Base-by-base conservation (phyloP, 352 stramenopile species). In the Phytopythium montanum region DNA sequence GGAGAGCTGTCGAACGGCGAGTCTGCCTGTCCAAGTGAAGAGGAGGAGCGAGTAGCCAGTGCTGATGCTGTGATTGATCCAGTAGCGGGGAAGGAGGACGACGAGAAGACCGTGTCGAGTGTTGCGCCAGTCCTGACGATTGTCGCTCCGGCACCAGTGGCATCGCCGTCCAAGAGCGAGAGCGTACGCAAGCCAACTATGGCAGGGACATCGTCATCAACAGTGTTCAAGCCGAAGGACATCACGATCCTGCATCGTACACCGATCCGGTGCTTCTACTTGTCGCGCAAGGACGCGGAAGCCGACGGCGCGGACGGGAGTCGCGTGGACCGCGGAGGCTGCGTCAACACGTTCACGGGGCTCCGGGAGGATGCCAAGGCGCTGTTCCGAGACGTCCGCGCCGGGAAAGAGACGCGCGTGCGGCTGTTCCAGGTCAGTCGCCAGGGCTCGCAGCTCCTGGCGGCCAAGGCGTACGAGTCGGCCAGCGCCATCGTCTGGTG, bases 311-410 rank as follows among this genome's bases (percentile, higher is more conserved):
- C 73, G 0, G 74, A 84, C 45, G 73, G 69, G 12, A 87, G 70
- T 58, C 75, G 73, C 38, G 62, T 73, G 0, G 81, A 95, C 45
- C 76, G 81, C 8, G 75, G 68, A 0, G 88, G 87, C 0, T 89
- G 85, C 23, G 69, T 96, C 34, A 92, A 96, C 62, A 91, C 85
- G 13, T 97, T 97, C 60, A 92, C 78, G 0, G 88, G 88, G 0
- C 59, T 97, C 9, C 77, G 87, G 3, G 86, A 92, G 59, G 85
- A 97, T 46, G 83, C 88, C 7, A 95, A 96, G 65, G 62, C 60
- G 9, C 62, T 97, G 19, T 95, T 76, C 63, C 82, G 83, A 34
- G 79, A 76, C 26, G 72, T 94, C 42, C 66, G 69, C n/a, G 55
- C 65, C 5, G 81, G 79, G 9, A 77, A 74, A 9, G 88, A 95